These are phyloP conservation scores for Alnus rubra DNA, from an alignment of 306 rosid species.

Conservation along the genomic window DNA sequence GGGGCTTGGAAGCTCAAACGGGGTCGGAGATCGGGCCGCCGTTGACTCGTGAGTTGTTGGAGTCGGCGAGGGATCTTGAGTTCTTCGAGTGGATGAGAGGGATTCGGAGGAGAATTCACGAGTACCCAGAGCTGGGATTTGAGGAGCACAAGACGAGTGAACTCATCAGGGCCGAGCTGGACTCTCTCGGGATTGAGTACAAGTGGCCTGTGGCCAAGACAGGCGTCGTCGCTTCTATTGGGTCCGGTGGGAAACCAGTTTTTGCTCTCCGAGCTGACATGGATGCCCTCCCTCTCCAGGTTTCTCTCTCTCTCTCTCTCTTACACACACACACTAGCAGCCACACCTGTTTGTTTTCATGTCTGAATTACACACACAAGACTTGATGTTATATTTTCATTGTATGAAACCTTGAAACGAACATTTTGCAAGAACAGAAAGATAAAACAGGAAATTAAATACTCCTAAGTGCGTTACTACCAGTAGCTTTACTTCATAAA, in stretches of 20 bases:
- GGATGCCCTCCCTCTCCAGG: slow-evolving; percentile 49
- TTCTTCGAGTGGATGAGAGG: slow-evolving; percentile 43
- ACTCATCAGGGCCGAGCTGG: slow-evolving; percentile 47
- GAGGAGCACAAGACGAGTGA: slow-evolving; percentile 42
- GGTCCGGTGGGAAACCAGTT: slow-evolving; percentile 34
- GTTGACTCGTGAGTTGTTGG: slow-evolving; percentile 30
- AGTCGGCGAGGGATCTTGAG: slow-evolving; percentile 34
- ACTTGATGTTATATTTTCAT: too few species aligned
- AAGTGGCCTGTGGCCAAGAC: slow-evolving; percentile 47
- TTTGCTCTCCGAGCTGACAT: slow-evolving; percentile 51
- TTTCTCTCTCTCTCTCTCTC: not conserved
- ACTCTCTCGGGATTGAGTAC: slow-evolving; percentile 37
- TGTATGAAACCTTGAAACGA: too few species aligned
- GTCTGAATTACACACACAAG: too few species aligned
- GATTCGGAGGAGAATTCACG: slow-evolving; percentile 46
- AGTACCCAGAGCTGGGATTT: slow-evolving; percentile 46
- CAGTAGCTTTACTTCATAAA: too few species aligned
- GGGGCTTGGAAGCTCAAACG: not conserved
- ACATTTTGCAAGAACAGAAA: too few species aligned
- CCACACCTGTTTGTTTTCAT: too few species aligned
- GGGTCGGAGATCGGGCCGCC: slow-evolving; percentile 24
- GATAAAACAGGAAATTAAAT: too few species aligned
- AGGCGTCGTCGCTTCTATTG: slow-evolving; percentile 43
- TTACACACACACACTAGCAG: too few species aligned
- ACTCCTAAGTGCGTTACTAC: too few species aligned